Conservation (phyloP, 306 rosid species). For the Ochetophila trinervis region DNA sequence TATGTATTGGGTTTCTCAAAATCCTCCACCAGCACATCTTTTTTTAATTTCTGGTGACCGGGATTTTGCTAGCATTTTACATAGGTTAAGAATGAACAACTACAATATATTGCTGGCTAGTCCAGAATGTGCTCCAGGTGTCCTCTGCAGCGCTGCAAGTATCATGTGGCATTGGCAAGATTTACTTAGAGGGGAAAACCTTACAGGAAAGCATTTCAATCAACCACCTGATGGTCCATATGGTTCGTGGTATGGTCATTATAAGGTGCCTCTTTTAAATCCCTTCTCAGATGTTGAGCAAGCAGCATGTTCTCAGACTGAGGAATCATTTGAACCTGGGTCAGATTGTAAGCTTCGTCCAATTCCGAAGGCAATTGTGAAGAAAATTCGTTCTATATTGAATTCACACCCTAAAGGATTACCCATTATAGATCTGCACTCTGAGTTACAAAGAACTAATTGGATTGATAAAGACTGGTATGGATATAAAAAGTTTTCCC, state of each 20-base stretch:
- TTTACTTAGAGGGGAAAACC: constrained; percentile 63
- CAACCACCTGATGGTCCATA: constrained; percentile 77
- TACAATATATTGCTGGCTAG: constrained; percentile 82
- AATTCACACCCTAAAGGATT: constrained; percentile 59
- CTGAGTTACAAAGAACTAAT: constrained; percentile 33
- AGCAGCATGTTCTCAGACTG: constrained; percentile 24
- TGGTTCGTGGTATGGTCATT: constrained; percentile 80
- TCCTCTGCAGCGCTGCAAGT: constrained; percentile 84
- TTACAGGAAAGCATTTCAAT: constrained; percentile 62
- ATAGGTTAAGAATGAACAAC: constrained; percentile 79
- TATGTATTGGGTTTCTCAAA: constrained; percentile 84
- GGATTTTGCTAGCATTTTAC: constrained; percentile 69
- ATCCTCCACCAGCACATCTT: constrained; percentile 97
- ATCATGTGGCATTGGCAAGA: constrained; percentile 86
- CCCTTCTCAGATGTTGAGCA: constrained; percentile 43
- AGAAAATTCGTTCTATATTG: constrained; percentile 38
- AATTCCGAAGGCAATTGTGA: constrained; percentile 37
- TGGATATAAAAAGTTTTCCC: constrained; percentile 48
- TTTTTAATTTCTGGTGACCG: constrained; percentile 75
- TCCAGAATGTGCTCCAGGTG: constrained; percentile 44
- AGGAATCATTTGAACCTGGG: constrained; percentile 32
- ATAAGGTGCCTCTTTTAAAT: constrained; percentile 52
- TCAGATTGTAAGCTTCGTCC: constrained; percentile 29
- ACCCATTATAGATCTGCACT: constrained; percentile 36
- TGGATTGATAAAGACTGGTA: constrained; percentile 41